Percentiles rank a stretch among this genome's conserved stretches.
Conservation (phyloP, 2,329 filamentous ascomycete genomes). For the Ilyonectria sp. region DNA sequence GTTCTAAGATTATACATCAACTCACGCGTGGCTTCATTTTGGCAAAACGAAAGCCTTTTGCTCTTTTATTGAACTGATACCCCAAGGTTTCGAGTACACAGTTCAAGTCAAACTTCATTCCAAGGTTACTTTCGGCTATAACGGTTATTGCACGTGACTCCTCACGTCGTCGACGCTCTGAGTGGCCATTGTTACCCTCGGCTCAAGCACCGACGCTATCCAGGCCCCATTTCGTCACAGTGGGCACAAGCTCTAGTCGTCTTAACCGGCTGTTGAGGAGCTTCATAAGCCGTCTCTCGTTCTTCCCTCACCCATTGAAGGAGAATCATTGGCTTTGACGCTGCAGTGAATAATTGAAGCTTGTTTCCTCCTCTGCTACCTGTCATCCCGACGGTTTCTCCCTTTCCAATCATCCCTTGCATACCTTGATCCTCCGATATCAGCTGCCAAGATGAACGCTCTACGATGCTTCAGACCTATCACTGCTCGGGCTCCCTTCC, state of each 20-base stretch:
- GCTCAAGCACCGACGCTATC: conserved; percentile 44
- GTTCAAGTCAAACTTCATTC: background rate
- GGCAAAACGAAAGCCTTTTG: background rate
- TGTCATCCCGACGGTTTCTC: background rate
- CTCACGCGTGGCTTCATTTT: background rate
- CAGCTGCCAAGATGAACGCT: conserved; percentile 62
- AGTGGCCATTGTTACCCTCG: conserved; percentile 46
- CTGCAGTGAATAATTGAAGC: conserved; percentile 16
- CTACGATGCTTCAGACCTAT: conserved; percentile 73
- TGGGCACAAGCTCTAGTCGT: conserved; percentile 40
- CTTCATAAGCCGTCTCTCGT: conserved; percentile 18
- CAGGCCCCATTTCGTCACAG: conserved; percentile 46
- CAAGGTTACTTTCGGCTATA: conserved; percentile 5
- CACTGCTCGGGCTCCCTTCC: conserved; percentile 64
- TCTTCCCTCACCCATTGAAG: conserved; percentile 13
- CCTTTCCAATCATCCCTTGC: background rate
- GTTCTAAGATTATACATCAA: conserved; percentile 5
- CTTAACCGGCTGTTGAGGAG: conserved; percentile 30
- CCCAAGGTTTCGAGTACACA: conserved; percentile 2
- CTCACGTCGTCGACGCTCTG: conserved; percentile 38
- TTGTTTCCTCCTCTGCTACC: conserved; percentile 1
- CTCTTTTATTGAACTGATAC: background rate
- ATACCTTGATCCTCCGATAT: background rate
- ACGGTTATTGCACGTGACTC: conserved; percentile 37
- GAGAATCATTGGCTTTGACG: background rate